Percentiles rank a stretch among this genome's conserved stretches.
phyloP scores from a whole-genome alignment of 78 protist genomes.

The Anaeramoeba flamelloides region DNA sequence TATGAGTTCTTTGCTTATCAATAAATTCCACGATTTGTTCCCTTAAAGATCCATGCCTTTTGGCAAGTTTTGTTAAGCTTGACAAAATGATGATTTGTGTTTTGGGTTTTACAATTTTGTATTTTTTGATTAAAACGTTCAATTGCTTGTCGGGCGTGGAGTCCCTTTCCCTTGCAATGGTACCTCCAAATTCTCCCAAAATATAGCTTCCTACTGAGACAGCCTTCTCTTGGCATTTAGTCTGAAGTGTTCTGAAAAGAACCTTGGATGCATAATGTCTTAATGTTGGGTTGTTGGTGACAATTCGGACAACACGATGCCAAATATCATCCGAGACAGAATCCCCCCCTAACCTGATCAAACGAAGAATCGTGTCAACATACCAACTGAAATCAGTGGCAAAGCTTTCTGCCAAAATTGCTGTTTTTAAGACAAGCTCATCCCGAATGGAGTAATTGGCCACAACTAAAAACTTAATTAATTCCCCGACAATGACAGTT shows the following conservation, averaged over 20 bases:
- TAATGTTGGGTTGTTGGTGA: conserved; percentile 64
- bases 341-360: conserved; percentile 72
- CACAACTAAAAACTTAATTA: conserved; percentile 49
- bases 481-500: conserved; percentile 52
- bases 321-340: conserved; percentile 69
- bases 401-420: conserved; percentile 81
- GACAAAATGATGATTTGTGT: no score
- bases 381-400: conserved; percentile 68
- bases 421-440: conserved; percentile 73
- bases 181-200: conserved; percentile 86
- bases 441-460: conserved; percentile 59
- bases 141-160: neutral
- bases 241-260: conserved; percentile 21
- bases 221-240: conserved; percentile 37
- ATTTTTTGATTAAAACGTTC: no score
- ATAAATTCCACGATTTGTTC: no score
- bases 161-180: conserved; percentile 43
- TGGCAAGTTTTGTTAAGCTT: no score
- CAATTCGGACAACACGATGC: conserved; percentile 80
- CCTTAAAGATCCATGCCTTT: no score
- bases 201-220: conserved; percentile 65
- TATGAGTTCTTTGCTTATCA: neutral
- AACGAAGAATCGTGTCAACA: conserved; percentile 63
- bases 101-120: no score
- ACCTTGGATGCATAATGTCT: conserved; percentile 68